phyloP scores from a whole-genome alignment of 2,329 filamentous ascomycete genomes.

The Xylaria digitata region DNA sequence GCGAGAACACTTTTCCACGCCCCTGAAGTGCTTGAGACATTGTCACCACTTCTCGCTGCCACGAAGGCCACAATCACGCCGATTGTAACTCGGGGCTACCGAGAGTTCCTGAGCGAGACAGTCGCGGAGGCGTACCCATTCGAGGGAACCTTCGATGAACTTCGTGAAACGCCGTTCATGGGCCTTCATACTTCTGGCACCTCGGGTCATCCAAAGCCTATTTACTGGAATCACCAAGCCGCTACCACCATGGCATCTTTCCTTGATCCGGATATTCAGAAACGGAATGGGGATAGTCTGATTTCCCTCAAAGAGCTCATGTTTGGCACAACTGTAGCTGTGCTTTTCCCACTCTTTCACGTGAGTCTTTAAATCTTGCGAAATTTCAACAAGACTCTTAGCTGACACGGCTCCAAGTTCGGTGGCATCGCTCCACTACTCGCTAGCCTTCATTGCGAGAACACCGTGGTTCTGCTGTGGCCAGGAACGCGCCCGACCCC shows the following conservation, averaged over 20 bases:
- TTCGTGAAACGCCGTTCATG: slow-evolving; percentile 23
- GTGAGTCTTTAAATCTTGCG: slow-evolving; percentile 20
- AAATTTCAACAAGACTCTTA: not conserved
- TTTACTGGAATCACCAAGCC: slow-evolving; percentile 37
- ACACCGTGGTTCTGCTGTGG: slow-evolving; percentile 29
- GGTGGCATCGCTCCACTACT: slow-evolving; percentile 31
- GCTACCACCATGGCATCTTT: slow-evolving; percentile 16
- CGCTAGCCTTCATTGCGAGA: slow-evolving; percentile 22
- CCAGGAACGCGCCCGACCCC: slow-evolving; percentile 33
- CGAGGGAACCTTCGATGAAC: slow-evolving; percentile 32
- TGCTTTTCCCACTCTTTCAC: slow-evolving; percentile 34
- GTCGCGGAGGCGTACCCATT: slow-evolving; percentile 24
- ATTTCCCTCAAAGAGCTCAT: slow-evolving; percentile 9
- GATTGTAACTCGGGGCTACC: slow-evolving; percentile 22
- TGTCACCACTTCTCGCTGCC: slow-evolving; percentile 25
- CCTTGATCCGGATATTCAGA: not conserved
- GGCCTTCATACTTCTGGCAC: slow-evolving; percentile 43
- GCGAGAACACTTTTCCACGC: slow-evolving; percentile 34
- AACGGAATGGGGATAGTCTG: not conserved
- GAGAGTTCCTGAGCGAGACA: slow-evolving; percentile 24
- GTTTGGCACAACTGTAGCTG: slow-evolving; percentile 7
- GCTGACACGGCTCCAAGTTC: slow-evolving; percentile 24
- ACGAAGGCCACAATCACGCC: slow-evolving; percentile 28
- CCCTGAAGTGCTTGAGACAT: slow-evolving; percentile 27
- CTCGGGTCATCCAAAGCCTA: slow-evolving; percentile 43